Base-by-base conservation (phyloP, 768 basidiomycete genomes). In the Cyclocybe cylindracea region DNA sequence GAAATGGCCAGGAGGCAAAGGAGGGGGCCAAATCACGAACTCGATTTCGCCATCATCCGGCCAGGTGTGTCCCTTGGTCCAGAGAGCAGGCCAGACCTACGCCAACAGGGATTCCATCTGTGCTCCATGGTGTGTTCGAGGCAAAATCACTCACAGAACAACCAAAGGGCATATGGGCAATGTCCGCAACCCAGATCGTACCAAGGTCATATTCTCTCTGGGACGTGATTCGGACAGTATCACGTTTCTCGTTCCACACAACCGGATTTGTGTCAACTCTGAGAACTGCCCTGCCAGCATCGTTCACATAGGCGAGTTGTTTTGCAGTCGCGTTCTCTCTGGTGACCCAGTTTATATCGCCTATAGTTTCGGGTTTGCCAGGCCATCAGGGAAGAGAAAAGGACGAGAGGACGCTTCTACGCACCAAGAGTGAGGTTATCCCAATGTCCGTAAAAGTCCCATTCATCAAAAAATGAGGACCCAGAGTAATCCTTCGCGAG, bases 231-330 rank as follows among this genome's bases (percentile, higher is more conserved):
- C 76, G 66, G 47, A 79, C 87, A 11, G 87, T 73, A 57, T 85
- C 80, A 38, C 89, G 72, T 54, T 82, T 77, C 14, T 71, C 62
- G 11, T 68, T 49, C n/a, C 57, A 54, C 8, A 77, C 76, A 19
- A 88, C 78, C 49, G 74, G 71, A 6, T 80, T 82, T 1, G 71
- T 73, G 56, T 91, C 90, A 3, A 92, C 91, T 57, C 77, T 81
- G 43, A 93, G 74, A 54, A 93, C 79, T 5, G 80, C 84, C 50
- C 83, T 78, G 5, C 84, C 80, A 3, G 74, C 75, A 39, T 59
- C 56, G 55, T 85, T 83, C 54, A 87, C 65, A 56, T 78, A 87
- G 6, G 80, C 79, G 6, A 91, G 73, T 1, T 67, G 63, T 53
- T 69, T 63, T 13, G 51, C 40, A 11, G 51, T 53, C 7, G 70